A percentile compares a stretch with the other conserved stretches of the same genome.
Conservation (phyloP, 495 filamentous ascomycete genomes). For the Aspergillus hancockii region DNA sequence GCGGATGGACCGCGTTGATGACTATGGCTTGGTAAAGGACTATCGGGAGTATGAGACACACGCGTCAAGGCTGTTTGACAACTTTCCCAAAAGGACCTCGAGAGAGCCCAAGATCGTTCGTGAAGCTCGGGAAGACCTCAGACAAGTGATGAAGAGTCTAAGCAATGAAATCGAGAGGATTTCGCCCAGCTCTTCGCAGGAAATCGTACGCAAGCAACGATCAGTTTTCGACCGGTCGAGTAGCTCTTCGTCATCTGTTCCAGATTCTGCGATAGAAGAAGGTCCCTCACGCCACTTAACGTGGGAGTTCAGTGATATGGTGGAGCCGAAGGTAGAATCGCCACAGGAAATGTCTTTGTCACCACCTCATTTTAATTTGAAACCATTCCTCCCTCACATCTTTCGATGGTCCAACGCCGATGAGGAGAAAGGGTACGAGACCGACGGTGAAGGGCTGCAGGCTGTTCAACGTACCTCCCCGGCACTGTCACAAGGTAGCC, state of each 20-base stretch:
- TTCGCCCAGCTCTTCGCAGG: constrained; percentile 50
- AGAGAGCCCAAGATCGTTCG: constrained; percentile 40
- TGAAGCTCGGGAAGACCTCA: constrained; percentile 47
- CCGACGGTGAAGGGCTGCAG: constrained; percentile 37
- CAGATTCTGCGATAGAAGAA: constrained; percentile 40
- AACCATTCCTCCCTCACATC: constrained; percentile 40
- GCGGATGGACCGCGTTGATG: constrained; percentile 54
- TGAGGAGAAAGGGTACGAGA: constrained; percentile 45
- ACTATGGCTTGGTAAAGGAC: constrained; percentile 67
- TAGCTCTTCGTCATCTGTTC: constrained; percentile 57
- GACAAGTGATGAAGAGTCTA: constrained; percentile 51
- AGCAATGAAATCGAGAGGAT: constrained; percentile 58
- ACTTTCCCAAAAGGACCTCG: constrained; percentile 36
- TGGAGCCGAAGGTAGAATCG: constrained; percentile 33
- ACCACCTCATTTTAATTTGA: constrained; percentile 31
- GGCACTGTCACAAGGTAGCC: constrained; percentile 36
- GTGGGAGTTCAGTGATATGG: constrained; percentile 33
- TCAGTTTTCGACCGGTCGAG: constrained; percentile 76
- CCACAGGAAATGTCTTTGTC: constrained; percentile 31
- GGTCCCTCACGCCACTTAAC: constrained; percentile 36
- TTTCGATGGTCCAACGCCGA: constrained; percentile 34
- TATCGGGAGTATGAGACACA: constrained; percentile 72
- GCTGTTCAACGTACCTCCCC: constrained; percentile 29
- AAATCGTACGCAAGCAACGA: constrained; percentile 50
- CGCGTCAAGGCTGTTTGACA: constrained; percentile 53